These are phyloP conservation scores for Trichoderma guizhouense DNA, from an alignment of 2,329 filamentous ascomycete species.

Conservation along the genomic window DNA sequence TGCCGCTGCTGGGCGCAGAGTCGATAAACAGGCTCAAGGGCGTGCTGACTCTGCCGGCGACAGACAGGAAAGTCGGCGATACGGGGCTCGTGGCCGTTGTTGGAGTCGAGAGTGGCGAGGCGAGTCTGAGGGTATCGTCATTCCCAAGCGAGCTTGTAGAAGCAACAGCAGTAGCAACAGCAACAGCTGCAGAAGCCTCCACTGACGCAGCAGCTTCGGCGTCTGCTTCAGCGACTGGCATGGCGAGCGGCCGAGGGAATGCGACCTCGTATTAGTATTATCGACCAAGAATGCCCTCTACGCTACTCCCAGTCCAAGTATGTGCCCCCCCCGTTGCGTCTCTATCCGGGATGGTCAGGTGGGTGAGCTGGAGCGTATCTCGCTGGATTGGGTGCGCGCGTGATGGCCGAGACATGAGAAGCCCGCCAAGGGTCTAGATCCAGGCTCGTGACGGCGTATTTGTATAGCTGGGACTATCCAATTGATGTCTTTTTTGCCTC, in stretches of 20 bases:
- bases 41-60: constrained; percentile 30
- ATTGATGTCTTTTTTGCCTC: not conserved
- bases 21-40: constrained; percentile 31
- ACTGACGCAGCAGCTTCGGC: not conserved
- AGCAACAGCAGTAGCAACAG: not conserved
- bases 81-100: constrained; percentile 27
- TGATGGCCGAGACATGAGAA: constrained; percentile 22
- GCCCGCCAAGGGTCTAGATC: constrained; percentile 7
- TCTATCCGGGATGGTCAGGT: constrained; percentile 16
- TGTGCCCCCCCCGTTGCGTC: not conserved
- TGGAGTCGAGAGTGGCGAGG: constrained; percentile 27
- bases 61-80: constrained; percentile 28
- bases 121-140: not conserved
- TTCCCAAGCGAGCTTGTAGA: not conserved
- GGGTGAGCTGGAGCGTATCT: not conserved
- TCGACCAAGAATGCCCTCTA: constrained; percentile 1
- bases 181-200: not conserved
- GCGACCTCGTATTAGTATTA: constrained; percentile 12
- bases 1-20: constrained; percentile 16
- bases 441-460: constrained; percentile 11
- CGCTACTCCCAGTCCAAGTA: not conserved
- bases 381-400: constrained; percentile 22
- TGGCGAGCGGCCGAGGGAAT: constrained; percentile 9
- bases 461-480: not conserved
- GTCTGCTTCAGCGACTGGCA: constrained; percentile 9